These are phyloP conservation scores for Hypoxylon sp. DNA, from an alignment of 2,329 filamentous ascomycete genomes.

Conservation along the genomic window DNA sequence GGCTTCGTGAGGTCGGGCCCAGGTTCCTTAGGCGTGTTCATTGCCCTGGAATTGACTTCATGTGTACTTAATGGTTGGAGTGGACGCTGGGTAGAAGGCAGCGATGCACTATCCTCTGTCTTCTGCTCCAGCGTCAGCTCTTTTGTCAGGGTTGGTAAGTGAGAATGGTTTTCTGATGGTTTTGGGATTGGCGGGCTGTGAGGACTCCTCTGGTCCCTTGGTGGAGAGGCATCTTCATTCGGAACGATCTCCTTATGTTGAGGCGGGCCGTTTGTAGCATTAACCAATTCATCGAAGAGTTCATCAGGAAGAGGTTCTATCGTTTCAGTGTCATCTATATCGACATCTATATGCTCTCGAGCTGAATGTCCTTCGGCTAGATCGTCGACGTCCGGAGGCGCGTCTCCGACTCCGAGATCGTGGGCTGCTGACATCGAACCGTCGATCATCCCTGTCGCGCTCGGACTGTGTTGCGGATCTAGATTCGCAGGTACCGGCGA, in stretches of 20 bases:
- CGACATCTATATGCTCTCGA: not conserved
- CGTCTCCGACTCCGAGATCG: conserved; percentile 7
- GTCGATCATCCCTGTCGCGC: conserved; percentile 23
- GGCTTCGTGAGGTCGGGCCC: conserved; percentile 1
- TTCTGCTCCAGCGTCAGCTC: conserved; percentile 19
- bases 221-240: conserved; percentile 12
- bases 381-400: conserved; percentile 3
- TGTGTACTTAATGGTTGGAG: conserved; percentile 29
- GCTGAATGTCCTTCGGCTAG: not conserved
- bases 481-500: conserved; percentile 5
- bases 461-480: conserved; percentile 22
- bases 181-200: conserved; percentile 21
- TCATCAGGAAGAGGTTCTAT: conserved; percentile 29
- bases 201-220: conserved; percentile 12
- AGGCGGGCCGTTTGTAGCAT: conserved; percentile 8
- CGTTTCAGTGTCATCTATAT: conserved; percentile 23
- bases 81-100: conserved; percentile 25
- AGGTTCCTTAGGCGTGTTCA: conserved; percentile 11
- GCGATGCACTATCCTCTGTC: conserved; percentile 30
- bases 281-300: conserved; percentile 28
- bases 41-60: conserved; percentile 29
- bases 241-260: conserved; percentile 2
- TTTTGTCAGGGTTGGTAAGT: conserved; percentile 12
- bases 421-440: conserved; percentile 13
- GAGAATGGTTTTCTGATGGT: conserved; percentile 5